Evolutionary conservation across 2,329 filamentous ascomycete genomes (phyloP).

Genomic region (Botrytis deweyae): DNA sequence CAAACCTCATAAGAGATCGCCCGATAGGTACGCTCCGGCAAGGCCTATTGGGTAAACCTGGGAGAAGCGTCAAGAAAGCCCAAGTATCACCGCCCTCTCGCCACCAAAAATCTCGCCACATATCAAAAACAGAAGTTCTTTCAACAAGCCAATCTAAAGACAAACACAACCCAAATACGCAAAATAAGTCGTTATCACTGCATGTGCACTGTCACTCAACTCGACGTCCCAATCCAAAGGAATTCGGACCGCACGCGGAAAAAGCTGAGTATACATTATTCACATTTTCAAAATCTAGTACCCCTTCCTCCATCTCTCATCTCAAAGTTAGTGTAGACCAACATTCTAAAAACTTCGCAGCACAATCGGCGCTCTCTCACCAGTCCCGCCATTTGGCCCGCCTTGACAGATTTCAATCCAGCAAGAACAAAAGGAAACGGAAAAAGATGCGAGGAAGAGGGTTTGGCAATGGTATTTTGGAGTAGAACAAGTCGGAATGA

Average conservation of each 20-base stretch:
- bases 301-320: neutral
- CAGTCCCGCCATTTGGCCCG: too few species aligned
- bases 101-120: neutral
- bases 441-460: neutral
- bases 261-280: neutral
- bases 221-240: neutral
- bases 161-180: neutral
- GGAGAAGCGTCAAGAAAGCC: slow-evolving; percentile 3
- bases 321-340: too few species aligned
- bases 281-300: neutral
- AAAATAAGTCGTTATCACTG: neutral
- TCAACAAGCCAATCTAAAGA: neutral
- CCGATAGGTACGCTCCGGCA: neutral
- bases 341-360: neutral
- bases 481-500: neutral
- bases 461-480: neutral
- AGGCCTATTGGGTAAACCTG: neutral
- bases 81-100: neutral
- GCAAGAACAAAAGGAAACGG: neutral
- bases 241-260: neutral
- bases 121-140: neutral
- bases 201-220: neutral
- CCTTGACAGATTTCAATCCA: neutral
- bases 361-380: neutral
- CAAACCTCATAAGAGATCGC: slow-evolving; percentile 2